Evolutionary conservation across 305 asterid genomes (phyloP), one percentile per base, ranked within the genome.

Genomic region (Stenogyne calaminthoides): DNA sequence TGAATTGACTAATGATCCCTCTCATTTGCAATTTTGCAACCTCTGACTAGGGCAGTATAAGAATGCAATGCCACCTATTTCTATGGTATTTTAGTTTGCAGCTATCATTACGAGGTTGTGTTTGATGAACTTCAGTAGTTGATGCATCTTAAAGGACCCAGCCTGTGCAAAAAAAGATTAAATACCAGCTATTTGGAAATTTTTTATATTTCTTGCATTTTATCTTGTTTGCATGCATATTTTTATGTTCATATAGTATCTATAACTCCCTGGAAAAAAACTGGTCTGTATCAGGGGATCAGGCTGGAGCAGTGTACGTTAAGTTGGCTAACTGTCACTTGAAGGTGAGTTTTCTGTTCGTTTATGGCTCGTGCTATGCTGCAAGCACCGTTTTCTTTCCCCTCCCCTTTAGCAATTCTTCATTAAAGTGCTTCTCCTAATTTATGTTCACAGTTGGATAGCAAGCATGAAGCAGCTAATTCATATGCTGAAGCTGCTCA

Each of bases 401-500:
- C 22, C 52, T 39, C 14, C 36, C 46, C 2, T 40, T 67, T 62
- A 16, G 18, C 58, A 29, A n/a, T 55, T 70, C 34, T 40, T 58
- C 51, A 32, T 9, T 55, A 20, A 47, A 59, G 11, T 72, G 56
- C 37, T 74, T 77, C 29, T 22, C 36, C 51, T 15, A 44, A 39
- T 71, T 54, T 69, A 22, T 52, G 19, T 37, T 55, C 58, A 68
- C 84, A 88, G 93, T 71, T 86, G 89, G 91, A 91, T 59, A 88
- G 97, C 88, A 87, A 87, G 73, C 97, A 87, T 80, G 97, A 88
- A 76, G 90, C 93, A 72, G 95, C 93, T 44, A 84, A 81, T 83
- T 80, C 95, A 22, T 88, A 79, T 77, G 90, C 91, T 51, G 91
- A 87, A 79, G 97, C 95, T 67, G 97, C 90, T 56, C 93, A 88